Conservation (phyloP, 129 eudicot genomes). For the Scalesia atractyloides region DNA sequence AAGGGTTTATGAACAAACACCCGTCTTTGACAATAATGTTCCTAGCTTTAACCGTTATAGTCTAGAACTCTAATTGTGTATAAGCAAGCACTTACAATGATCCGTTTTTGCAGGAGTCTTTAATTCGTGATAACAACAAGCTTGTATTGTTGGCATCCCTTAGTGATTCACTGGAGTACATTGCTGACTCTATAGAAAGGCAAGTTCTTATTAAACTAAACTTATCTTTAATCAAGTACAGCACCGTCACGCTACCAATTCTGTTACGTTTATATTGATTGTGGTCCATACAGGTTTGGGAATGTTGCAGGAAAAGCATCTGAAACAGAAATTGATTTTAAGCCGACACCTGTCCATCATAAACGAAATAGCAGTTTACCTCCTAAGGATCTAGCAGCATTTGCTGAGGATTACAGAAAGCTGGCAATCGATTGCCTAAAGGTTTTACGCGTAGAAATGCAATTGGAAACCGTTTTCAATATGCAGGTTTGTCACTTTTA, state of each 20-base stretch:
- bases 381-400: slow-evolving; percentile 84
- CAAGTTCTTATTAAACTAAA: slow-evolving; percentile 33
- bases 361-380: slow-evolving; percentile 59
- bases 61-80: background rate
- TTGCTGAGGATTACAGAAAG: slow-evolving; percentile 94
- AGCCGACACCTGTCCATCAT: slow-evolving; percentile 44
- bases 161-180: slow-evolving; percentile 97
- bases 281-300: slow-evolving; percentile 61
- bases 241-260: too few relatives aligned
- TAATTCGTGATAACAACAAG: slow-evolving; percentile 95
- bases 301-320: slow-evolving; percentile 57
- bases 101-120: slow-evolving; percentile 64
- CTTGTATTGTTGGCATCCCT: slow-evolving; percentile 89
- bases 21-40: background rate
- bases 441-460: slow-evolving; percentile 98
- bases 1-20: background rate
- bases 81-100: slow-evolving; percentile 22
- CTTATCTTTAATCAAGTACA: background rate
- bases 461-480: slow-evolving; percentile 83
- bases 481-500: slow-evolving; percentile 67
- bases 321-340: slow-evolving; percentile 49
- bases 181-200: slow-evolving; percentile 98
- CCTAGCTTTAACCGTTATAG: background rate
- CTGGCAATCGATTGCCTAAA: slow-evolving; percentile 95
- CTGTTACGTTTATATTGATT: too few relatives aligned